Base-by-base conservation (phyloP, 2,329 filamentous ascomycete genomes). In the Ilyonectria destructans region DNA sequence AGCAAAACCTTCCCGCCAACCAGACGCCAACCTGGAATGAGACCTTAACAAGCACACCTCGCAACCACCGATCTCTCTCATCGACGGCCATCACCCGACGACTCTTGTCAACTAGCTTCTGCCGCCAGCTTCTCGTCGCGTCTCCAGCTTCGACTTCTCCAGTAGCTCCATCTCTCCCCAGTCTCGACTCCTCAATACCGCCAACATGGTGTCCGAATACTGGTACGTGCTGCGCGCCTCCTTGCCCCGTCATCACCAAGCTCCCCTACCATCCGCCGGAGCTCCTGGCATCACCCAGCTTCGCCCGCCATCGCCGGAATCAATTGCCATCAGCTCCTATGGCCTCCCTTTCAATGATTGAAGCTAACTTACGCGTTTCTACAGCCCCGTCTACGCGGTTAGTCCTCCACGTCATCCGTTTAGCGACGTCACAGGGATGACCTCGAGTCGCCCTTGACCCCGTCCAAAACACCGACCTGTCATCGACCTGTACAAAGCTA, bases 371-470 rank as follows among this genome's bases (percentile, higher is more conserved):
- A 55, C 43, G 54, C 68, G 68, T 70, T 73, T 66, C 58, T 81
- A 71, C 79, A 99, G 96, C 88, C 96, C 96, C 86, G 96, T 97
- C 81, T 99, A 98, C 88, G 94, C 96, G 90, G 96, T 98, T 91
- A 94, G 96, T 97, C 80, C 73, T 70, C 73, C 77, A 72, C 72
- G 58, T 72, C 69, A 71, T 70, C 71, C 74, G 74, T 73, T 73
- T 71, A 74, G 70, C 77, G 73, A 80, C 77, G 77, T 79, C 77
- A 77, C 77, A 68, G 29, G 68, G 58, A 68, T 69, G 61, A 59
- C 68, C 71, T 67, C 67, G 71, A 59, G 69, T 65, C 61, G 58
- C 58, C 65, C 68, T 68, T 65, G 65, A 65, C 10, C 17, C 23
- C 62, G 65, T 69, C 67, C 62, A 72, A 57, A 58, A 67, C 60